phyloP scores from a whole-genome alignment of 139 green algal genomes.

The Edaphochlamys debaryana region DNA sequence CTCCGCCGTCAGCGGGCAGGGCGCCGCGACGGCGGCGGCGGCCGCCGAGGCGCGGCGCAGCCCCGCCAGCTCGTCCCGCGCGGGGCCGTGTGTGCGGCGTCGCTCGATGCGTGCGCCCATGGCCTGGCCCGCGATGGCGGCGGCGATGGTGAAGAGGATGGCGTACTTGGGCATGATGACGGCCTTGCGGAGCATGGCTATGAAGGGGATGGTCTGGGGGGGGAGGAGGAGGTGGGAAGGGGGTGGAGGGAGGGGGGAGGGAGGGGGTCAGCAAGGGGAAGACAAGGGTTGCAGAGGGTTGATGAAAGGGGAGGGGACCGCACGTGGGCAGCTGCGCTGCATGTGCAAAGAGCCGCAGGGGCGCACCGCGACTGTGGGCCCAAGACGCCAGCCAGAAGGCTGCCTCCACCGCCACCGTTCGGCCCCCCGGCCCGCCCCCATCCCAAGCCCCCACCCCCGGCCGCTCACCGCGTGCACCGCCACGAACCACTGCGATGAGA shows the following conservation, averaged over 20 bases:
- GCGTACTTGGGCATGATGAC: conserved; percentile 77
- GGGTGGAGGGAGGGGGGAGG: neutral
- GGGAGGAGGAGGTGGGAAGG: neutral
- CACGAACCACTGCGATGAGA: conserved; percentile 87
- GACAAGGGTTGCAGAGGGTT: too few species aligned
- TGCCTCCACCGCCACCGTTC: too few species aligned
- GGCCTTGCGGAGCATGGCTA: conserved; percentile 88
- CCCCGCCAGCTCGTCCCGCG: conserved; percentile 19
- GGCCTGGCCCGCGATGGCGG: conserved; percentile 70
- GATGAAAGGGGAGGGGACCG: too few species aligned
- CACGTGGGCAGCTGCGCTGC: too few species aligned
- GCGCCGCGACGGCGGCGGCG: neutral
- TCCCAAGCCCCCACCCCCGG: too few species aligned
- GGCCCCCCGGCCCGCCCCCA: too few species aligned
- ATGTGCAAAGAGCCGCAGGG: too few species aligned
- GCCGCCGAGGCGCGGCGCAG: neutral
- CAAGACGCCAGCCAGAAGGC: too few species aligned
- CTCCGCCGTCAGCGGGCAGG: neutral
- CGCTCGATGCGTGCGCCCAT: conserved; percentile 52
- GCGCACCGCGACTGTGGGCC: too few species aligned
- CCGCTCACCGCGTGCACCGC: conserved; percentile 82
- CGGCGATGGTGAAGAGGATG: conserved; percentile 72
- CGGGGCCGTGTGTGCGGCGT: conserved; percentile 16
- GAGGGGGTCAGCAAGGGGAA: neutral
- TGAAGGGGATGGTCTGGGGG: conserved; percentile 80